Evolutionary conservation across 345 rosid genomes (phyloP).

Genomic region (Mangifera indica): DNA sequence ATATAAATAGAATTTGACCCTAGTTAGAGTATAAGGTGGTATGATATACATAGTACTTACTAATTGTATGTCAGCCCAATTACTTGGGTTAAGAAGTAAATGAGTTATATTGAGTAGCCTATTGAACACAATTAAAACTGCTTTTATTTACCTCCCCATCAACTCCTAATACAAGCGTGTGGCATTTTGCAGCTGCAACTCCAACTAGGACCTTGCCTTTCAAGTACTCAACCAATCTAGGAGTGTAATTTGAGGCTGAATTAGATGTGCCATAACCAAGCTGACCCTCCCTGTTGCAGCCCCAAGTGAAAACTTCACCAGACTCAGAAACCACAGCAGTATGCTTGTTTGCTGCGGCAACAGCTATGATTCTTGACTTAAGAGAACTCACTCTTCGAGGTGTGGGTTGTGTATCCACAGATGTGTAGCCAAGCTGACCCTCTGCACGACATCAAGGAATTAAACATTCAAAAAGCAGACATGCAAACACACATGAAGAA

Average conservation of each 20-base stretch:
- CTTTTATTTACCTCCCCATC: constrained; percentile 78
- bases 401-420: constrained; percentile 94
- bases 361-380: constrained; percentile 69
- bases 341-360: constrained; percentile 96
- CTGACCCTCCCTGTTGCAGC: constrained; percentile 95
- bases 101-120: constrained; percentile 2
- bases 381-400: constrained; percentile 91
- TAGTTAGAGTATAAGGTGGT: constrained; percentile 9
- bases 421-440: constrained; percentile 98
- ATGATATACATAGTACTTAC: constrained; percentile 5
- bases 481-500: constrained; percentile 3
- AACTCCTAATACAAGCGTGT: constrained; percentile 72
- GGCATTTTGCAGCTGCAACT: constrained; percentile 82
- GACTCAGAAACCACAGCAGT: constrained; percentile 87
- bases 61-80: background rate
- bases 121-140: background rate
- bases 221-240: constrained; percentile 88
- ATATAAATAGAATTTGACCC: constrained; percentile 22
- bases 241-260: constrained; percentile 94
- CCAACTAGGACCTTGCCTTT: constrained; percentile 68
- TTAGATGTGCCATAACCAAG: constrained; percentile 99
- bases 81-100: background rate
- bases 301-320: constrained; percentile 98
- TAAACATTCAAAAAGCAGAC: constrained; percentile 19
- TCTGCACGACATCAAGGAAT: constrained; percentile 48